Conservation (phyloP, 2,329 filamentous ascomycete species). For the Fusarium globosum region DNA sequence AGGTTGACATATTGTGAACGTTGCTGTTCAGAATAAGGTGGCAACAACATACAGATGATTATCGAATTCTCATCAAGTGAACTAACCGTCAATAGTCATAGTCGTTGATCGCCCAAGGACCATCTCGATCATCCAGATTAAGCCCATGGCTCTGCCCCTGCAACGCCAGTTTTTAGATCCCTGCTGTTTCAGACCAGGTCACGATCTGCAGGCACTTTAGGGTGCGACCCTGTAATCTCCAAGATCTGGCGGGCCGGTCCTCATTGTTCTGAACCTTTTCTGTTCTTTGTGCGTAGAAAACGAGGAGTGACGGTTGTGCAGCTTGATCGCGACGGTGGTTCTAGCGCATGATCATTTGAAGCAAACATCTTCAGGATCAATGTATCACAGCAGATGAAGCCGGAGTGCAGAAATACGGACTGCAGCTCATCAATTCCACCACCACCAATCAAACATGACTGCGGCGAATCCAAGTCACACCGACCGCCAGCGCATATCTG, state of each 20-base stretch:
- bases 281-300: slow-evolving; percentile 19
- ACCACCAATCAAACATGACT: not conserved
- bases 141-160: slow-evolving; percentile 11
- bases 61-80: not conserved
- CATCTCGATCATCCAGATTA: slow-evolving; percentile 17
- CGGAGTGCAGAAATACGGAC: not conserved
- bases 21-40: not conserved
- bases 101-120: not conserved
- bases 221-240: slow-evolving; percentile 40
- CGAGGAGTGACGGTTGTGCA: slow-evolving; percentile 14
- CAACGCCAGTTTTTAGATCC: slow-evolving; percentile 13
- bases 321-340: not conserved
- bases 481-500: slow-evolving; percentile 36
- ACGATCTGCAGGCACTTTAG: slow-evolving; percentile 38
- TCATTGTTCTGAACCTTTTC: slow-evolving; percentile 13
- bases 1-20: not conserved
- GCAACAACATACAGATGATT: not conserved
- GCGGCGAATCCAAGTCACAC: slow-evolving; percentile 2
- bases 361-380: slow-evolving; percentile 11
- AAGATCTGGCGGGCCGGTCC: slow-evolving; percentile 33
- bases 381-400: slow-evolving; percentile 12
- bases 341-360: not conserved
- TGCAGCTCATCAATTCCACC: not conserved
- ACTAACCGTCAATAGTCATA: not conserved
- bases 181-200: slow-evolving; percentile 28